phyloP scores from a whole-genome alignment of 1,284 basidiomycete genomes.

The Xerocomus minutiporus region DNA sequence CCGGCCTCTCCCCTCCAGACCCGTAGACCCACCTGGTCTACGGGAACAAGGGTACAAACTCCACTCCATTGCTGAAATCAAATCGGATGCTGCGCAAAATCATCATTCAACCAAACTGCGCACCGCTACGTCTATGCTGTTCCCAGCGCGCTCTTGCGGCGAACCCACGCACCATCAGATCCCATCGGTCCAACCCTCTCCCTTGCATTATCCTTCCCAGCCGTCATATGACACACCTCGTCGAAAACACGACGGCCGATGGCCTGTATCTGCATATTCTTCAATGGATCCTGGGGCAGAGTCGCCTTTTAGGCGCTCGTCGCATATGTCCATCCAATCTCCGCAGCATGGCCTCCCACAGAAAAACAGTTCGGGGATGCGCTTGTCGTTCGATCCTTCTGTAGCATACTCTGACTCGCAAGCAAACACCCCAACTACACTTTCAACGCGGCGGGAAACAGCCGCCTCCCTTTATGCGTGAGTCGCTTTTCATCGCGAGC shows the following conservation, averaged over 20 bases:
- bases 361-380: slow-evolving; percentile 3
- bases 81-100: background rate
- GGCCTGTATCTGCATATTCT: slow-evolving; percentile 4
- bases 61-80: slow-evolving; percentile 15
- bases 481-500: slow-evolving; percentile 11
- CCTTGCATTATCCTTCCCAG: slow-evolving; percentile 4
- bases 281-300: background rate
- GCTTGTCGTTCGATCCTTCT: slow-evolving; percentile 38
- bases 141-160: slow-evolving; percentile 7
- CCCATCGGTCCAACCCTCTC: slow-evolving; percentile 4
- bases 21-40: slow-evolving; percentile 4
- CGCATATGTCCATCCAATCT: slow-evolving; percentile 4
- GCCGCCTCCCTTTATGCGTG: slow-evolving; percentile 57
- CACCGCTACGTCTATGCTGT: slow-evolving; percentile 8
- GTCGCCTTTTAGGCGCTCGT: slow-evolving; percentile 7
- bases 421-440: background rate
- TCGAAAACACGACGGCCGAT: slow-evolving; percentile 5
- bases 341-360: background rate
- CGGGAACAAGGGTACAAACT: slow-evolving; percentile 23
- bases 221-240: slow-evolving; percentile 1
- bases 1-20: slow-evolving; percentile 26
- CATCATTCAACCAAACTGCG: background rate
- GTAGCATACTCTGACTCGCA: slow-evolving; percentile 40
- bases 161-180: slow-evolving; percentile 6
- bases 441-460: slow-evolving; percentile 12